A percentile compares a stretch with the other conserved stretches of the same genome.
Conservation (phyloP, 2,329 filamentous ascomycete species). For the Phaeosphaeria sp. region DNA sequence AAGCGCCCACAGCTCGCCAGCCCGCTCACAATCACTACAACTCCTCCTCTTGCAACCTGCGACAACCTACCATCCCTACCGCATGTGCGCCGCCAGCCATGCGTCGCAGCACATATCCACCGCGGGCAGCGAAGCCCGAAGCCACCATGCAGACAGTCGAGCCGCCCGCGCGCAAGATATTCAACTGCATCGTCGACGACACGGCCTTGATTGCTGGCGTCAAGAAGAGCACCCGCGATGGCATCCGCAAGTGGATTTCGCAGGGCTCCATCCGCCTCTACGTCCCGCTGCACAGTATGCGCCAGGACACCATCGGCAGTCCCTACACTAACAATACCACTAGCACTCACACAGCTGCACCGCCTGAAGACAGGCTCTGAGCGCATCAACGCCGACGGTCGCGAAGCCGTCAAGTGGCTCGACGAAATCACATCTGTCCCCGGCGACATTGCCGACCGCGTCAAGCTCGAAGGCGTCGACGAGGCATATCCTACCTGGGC, state of each 20-base stretch:
- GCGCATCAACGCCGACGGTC: constrained; percentile 53
- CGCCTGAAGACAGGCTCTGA: constrained; percentile 52
- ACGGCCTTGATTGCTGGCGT: constrained; percentile 59
- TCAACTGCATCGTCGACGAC: constrained; percentile 63
- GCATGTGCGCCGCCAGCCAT: constrained; percentile 23
- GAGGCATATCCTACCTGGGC: constrained; percentile 57
- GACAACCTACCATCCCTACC: constrained; percentile 9
- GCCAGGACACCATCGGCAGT: constrained; percentile 6
- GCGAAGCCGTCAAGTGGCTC: constrained; percentile 59
- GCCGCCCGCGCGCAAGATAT: constrained; percentile 53
- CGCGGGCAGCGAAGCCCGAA: constrained; percentile 35
- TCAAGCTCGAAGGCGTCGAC: constrained; percentile 57
- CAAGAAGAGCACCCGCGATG: constrained; percentile 60
- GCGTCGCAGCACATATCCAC: constrained; percentile 41
- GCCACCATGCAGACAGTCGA: constrained; percentile 34
- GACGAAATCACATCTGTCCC: constrained; percentile 58
- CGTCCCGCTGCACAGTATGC: constrained; percentile 59
- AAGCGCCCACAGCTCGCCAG: constrained; percentile 9
- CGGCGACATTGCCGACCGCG: constrained; percentile 39
- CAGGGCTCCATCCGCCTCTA: constrained; percentile 59
- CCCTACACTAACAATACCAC: constrained; percentile 25
- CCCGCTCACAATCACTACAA: constrained; percentile 7
- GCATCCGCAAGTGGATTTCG: constrained; percentile 59
- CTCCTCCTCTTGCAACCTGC: background rate
- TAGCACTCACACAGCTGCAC: constrained; percentile 56